Base-by-base conservation (phyloP, 345 rosid species). In the Crucihimalaya himalaica region DNA sequence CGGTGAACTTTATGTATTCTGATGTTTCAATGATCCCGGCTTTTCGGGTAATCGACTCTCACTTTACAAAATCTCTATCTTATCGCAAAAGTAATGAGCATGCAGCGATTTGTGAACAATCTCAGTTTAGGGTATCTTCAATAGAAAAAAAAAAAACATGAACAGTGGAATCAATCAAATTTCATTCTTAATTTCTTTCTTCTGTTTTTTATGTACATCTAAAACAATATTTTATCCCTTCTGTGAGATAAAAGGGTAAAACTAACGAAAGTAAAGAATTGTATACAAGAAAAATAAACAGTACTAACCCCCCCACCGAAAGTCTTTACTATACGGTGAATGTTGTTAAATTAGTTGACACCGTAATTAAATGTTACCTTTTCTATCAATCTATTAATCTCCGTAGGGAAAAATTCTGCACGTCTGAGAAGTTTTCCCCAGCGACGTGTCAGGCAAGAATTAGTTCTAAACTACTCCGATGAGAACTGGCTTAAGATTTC, bases 391-490 rank as follows among this genome's bases (percentile, higher is more conserved):
- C 47, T 6, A 46, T 11, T 16, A 45, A 51, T 50, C 56, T 63
- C 15, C 21, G 6, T 10, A 6, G 45, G 11, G 15, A 68, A 61
- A 61, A 61, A 34, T 5, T 31, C 37, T 68, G 63, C 31, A 68
- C 69, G 47, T 58, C 74, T 52, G 31, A 51, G 13, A 66, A 39
- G 19, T 0, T 25, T 27, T 65, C 59, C 20, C 31, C 37, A 61
- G 65, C 15, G 8, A 47, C 53, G 54, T 37, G n/a, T 48, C 47
- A 15, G 56, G 40, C 18, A 42, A 59, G 12, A 39, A 52, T 52
- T 32, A 61, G 69, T 21, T 68, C 69, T 75, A 75, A 53, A 61
- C 79, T 75, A 68, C 70, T 68, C 64, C 51, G 57, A 14, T 18
- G 57, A 61, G 4, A 15, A 8, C 32, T 29, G 14, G 69, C 63